These are phyloP conservation scores for Exobasidium cylindrosporum DNA, from an alignment of 1,284 basidiomycete species.

Conservation along the genomic window DNA sequence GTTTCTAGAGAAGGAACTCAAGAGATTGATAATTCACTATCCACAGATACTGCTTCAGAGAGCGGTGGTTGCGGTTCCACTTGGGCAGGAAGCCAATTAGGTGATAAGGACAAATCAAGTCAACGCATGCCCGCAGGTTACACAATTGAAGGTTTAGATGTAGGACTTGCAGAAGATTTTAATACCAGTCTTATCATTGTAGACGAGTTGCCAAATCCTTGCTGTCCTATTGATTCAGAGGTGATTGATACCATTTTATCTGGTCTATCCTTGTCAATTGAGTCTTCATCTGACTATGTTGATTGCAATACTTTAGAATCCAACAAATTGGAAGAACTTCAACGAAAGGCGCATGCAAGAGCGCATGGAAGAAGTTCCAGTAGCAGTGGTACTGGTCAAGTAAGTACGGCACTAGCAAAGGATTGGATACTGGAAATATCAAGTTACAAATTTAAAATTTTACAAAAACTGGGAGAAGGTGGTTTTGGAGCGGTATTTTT, in stretches of 20 bases:
- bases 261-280: constrained; percentile 63
- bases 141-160: background rate
- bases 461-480: constrained; percentile 90
- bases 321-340: background rate
- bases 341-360: background rate
- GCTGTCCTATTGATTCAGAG: constrained; percentile 75
- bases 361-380: background rate
- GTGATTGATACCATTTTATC: constrained; percentile 67
- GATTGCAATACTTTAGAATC: constrained; percentile 60
- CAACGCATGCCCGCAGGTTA: background rate
- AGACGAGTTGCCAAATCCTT: constrained; percentile 67
- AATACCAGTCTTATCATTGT: background rate
- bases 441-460: constrained; percentile 63
- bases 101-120: background rate
- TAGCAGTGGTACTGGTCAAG: background rate
- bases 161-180: background rate
- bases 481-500: constrained; percentile 91
- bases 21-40: background rate
- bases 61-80: background rate
- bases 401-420: background rate
- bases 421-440: constrained; percentile 59
- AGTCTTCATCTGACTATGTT: constrained; percentile 64
- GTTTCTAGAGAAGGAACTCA: background rate
- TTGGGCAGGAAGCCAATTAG: background rate
- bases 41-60: background rate